Conservation (phyloP, 208 protist genomes). For the Kentomonas sorsogonicus region DNA sequence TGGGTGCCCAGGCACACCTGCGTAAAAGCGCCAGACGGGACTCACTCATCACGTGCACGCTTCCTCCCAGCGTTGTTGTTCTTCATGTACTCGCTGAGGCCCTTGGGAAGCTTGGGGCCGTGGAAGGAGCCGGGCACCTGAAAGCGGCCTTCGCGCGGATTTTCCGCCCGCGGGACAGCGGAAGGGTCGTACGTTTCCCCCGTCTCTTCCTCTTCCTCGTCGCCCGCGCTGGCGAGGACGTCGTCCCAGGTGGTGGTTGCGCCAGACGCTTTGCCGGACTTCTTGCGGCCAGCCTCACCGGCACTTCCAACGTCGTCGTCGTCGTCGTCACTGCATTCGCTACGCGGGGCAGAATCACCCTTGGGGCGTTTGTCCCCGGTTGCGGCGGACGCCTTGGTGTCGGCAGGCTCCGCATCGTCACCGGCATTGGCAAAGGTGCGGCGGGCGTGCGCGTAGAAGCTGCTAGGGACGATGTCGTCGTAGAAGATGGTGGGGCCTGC, state of each 20-base stretch:
- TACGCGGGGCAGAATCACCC: too few relatives aligned
- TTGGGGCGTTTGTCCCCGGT: too few relatives aligned
- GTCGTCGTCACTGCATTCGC: background rate
- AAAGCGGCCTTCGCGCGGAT: constrained; percentile 30
- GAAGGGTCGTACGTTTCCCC: constrained; percentile 20
- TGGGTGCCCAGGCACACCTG: too few relatives aligned
- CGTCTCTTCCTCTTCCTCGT: constrained; percentile 14
- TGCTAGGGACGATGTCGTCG: constrained; percentile 34
- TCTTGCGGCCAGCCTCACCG: constrained; percentile 3
- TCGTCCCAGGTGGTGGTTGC: constrained; percentile 7
- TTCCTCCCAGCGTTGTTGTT: constrained; percentile 19
- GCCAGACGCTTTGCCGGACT: constrained; percentile 19
- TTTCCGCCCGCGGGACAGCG: constrained; percentile 8
- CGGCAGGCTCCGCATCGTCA: background rate
- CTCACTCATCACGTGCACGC: constrained; percentile 22
- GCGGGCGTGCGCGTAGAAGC: constrained; percentile 35
- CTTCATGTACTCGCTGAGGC: constrained; percentile 23
- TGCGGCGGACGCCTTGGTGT: background rate
- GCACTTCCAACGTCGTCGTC: background rate
- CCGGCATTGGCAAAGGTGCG: constrained; percentile 26
- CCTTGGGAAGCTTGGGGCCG: constrained; percentile 56
- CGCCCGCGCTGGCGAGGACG: background rate
- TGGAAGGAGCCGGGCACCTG: constrained; percentile 36
- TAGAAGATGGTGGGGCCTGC: constrained; percentile 48
- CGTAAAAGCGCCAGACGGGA: too few relatives aligned